Evolutionary conservation across 1,284 basidiomycete species (phyloP).

Genomic region (Hemileia vastatrix): DNA sequence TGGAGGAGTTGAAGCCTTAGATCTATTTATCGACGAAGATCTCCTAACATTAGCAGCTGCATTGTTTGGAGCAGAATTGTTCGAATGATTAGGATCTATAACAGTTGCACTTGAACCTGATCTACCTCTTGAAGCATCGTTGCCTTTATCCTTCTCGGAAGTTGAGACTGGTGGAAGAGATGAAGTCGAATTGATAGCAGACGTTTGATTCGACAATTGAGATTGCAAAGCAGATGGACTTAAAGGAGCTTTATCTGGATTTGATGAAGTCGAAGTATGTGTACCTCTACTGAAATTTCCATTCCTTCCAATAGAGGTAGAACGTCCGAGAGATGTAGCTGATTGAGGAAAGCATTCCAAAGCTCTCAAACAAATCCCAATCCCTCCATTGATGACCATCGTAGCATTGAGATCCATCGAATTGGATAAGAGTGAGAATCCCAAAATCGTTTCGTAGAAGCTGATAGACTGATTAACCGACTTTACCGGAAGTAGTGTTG

Average conservation of each 20-base stretch:
- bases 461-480: conserved; percentile 21
- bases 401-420: background rate
- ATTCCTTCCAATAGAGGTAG: background rate
- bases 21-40: too few relatives aligned
- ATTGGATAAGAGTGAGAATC: conserved; percentile 25
- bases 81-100: background rate
- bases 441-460: conserved; percentile 27
- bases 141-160: background rate
- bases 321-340: background rate
- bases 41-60: background rate
- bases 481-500: conserved; percentile 26
- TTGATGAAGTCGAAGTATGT: background rate
- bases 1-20: too few relatives aligned
- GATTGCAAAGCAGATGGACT: background rate
- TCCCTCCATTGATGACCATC: background rate
- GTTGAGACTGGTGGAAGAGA: background rate
- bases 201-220: background rate
- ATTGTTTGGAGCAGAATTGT: background rate
- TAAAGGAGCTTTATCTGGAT: background rate
- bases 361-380: background rate
- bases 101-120: background rate
- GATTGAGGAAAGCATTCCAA: background rate
- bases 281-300: background rate
- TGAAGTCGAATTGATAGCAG: background rate
- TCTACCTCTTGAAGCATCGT: background rate